Evolutionary conservation across 78 protist genomes (phyloP), one percentile per base, ranked within the genome.

Genomic region (Capsaspora owczarzaki): DNA sequence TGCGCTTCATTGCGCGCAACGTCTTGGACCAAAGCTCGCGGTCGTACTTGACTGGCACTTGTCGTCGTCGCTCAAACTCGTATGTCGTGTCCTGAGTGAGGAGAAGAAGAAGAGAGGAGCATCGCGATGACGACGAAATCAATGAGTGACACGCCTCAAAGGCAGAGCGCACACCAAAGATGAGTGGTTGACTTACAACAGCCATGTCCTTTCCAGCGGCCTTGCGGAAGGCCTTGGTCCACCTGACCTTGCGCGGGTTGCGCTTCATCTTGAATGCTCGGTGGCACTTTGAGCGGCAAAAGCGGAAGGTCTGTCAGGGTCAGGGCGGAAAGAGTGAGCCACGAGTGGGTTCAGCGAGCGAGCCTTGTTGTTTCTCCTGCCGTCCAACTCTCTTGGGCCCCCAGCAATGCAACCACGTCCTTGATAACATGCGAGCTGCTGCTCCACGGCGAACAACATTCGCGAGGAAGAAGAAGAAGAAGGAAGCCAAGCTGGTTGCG

Each of bases 161-260:
- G n/a, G n/a, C n/a, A n/a, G n/a, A n/a, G n/a, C n/a, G n/a, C n/a
- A n/a, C n/a, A n/a, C n/a, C n/a, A 31, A 76, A 80, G 22, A 31
- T 51, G 83, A 10, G 37, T 29, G 76, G 37, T 12, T 12, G 60
- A 87, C 53, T 25, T n/a, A 84, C 93, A 79, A 85, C 44, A 29
- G 92, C 80, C 91, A 97, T 72, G 79, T 98, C 99, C 86, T 98
- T 98, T 77, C 98, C 98, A 29, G 40, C 69, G 19, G 94, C 72
- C 61, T 76, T 81, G 23, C 99, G 85, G 87, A 85, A 94, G n/a
- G 99, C 97, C 92, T 97, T 97, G 27, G 99, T 97, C 99, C 99
- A 98, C 2, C 89, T 61, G n/a, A 93, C 86, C 92, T 96, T 97
- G 56, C 96, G 84, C 35, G 99, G 99, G 80, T 97, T 95, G 82